A percentile compares a stretch with the other conserved stretches of the same genome.
phyloP scores from a whole-genome alignment of 139 green algal species.

The Auxenochlorella pyrenoidosa region DNA sequence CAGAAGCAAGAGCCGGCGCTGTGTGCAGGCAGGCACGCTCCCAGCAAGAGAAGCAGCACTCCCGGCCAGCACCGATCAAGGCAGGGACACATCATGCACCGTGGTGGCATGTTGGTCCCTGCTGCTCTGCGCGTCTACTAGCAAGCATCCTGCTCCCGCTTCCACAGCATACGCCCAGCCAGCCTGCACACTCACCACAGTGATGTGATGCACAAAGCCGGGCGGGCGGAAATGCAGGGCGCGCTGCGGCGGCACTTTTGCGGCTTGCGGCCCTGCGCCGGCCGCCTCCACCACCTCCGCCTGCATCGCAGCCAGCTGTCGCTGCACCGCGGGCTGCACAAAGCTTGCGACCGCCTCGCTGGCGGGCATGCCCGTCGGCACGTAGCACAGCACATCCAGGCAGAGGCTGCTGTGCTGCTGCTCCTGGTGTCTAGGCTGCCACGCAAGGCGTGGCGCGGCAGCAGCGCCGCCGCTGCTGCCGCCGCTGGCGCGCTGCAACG shows the following conservation, averaged over 20 bases:
- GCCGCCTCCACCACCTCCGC: neutral
- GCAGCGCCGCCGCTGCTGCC: neutral
- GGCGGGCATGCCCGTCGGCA: conserved; percentile 9
- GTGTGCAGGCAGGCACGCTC: no score
- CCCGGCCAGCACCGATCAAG: no score
- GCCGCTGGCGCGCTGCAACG: neutral
- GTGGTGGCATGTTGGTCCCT: neutral
- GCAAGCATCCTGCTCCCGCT: neutral
- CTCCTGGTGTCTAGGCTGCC: neutral
- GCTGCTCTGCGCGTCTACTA: neutral
- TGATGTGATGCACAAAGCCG: conserved; percentile 56
- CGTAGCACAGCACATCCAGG: conserved; percentile 56
- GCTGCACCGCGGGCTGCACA: neutral
- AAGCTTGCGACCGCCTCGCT: neutral
- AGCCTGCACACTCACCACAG: conserved; percentile 21
- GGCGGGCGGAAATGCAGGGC: conserved; percentile 57
- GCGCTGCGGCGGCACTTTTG: conserved; percentile 6
- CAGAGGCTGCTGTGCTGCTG: conserved; percentile 24
- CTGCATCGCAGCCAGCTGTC: conserved; percentile 11
- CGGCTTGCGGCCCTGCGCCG: neutral
- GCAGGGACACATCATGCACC: no score
- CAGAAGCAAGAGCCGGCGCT: no score
- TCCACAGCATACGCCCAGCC: neutral
- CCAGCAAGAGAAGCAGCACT: no score
- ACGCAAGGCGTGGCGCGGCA: neutral